phyloP scores from a whole-genome alignment of 306 rosid species.

The Mimosa bimucronata region DNA sequence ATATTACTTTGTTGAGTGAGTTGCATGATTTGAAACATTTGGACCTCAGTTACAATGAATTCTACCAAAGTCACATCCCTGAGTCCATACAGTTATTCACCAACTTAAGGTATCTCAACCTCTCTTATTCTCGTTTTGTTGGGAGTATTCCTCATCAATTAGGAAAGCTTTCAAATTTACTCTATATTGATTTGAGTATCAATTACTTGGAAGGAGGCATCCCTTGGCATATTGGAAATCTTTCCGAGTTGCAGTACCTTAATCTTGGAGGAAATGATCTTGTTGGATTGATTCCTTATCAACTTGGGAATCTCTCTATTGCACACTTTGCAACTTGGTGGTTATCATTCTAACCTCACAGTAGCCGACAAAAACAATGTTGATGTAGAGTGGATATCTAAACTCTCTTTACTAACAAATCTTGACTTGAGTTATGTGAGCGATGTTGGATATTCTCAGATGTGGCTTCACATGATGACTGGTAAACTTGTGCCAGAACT shows the following conservation, averaged over 20 bases:
- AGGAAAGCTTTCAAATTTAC: neutral
- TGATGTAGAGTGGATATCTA: neutral
- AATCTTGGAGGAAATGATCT: neutral
- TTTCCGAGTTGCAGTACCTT: neutral
- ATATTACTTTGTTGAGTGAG: neutral
- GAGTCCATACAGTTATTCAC: neutral
- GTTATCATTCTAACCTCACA: neutral
- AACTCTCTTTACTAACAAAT: neutral
- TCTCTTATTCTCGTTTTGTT: neutral
- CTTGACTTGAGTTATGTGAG: neutral
- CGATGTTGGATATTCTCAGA: neutral
- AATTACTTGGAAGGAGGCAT: neutral
- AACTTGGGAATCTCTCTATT: constrained; percentile 1
- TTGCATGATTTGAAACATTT: constrained; percentile 15
- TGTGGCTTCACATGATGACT: neutral
- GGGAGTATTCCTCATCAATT: neutral
- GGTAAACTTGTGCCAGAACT: neutral
- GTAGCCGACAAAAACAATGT: neutral
- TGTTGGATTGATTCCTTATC: neutral
- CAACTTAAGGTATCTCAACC: neutral
- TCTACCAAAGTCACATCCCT: neutral
- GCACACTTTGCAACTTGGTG: neutral
- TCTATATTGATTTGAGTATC: neutral
- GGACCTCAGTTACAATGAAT: neutral
- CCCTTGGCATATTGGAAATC: constrained; percentile 14